Evolutionary conservation across 202 grass and related monocot species (phyloP), one percentile per base, ranked within the genome.

Genomic region (Dendrocalamus latiflorus): DNA sequence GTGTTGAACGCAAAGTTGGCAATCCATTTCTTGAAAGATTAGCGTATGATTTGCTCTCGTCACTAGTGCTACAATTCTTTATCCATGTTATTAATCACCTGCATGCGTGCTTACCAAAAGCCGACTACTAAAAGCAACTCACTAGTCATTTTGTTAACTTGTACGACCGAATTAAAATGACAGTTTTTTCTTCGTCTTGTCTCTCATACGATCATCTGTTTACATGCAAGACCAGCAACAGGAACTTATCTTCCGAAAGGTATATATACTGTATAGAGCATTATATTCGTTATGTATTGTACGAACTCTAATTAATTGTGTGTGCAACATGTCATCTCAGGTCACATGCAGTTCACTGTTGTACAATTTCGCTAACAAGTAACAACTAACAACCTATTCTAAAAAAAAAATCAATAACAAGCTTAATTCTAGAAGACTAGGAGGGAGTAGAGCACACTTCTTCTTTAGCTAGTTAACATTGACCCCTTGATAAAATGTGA

Each of bases 1-100:
- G 73, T 82, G 88, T 83, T 78, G 66, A 83, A 78, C 50, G 15
- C 73, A 78, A 72, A 71, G 88, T 86, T 79, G 74, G 59, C 74
- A 10, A 58, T 34, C 55, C 83, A 68, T 87, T 87, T 63, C 34
- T 48, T 86, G 60, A 54, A 53, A 79, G 68, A 87, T 84, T 84
- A 69, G 55, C 37, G 28, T 90, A 50, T 76, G 76, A 89, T 86
- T 84, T 80, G 70, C 65, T 81, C n/a, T n/a, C 47, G 68, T 34
- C 28, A 30, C 65, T 82, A 76, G 65, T 67, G 34, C 34, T 43
- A 6, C 62, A 49, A 60, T 86, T 49, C 14, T 85, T 81, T 77
- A 11, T 8, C 8, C 39, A 21, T 80, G 34, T 36, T 67, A 18
- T 60, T 60, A 54, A 56, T 85, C 54, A n/a, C 56, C 55, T 81